A percentile compares a stretch with the other conserved stretches of the same genome.
These are phyloP conservation scores for Botrytis galanthina DNA, from an alignment of 2,329 filamentous ascomycete genomes.

Conservation along the genomic window DNA sequence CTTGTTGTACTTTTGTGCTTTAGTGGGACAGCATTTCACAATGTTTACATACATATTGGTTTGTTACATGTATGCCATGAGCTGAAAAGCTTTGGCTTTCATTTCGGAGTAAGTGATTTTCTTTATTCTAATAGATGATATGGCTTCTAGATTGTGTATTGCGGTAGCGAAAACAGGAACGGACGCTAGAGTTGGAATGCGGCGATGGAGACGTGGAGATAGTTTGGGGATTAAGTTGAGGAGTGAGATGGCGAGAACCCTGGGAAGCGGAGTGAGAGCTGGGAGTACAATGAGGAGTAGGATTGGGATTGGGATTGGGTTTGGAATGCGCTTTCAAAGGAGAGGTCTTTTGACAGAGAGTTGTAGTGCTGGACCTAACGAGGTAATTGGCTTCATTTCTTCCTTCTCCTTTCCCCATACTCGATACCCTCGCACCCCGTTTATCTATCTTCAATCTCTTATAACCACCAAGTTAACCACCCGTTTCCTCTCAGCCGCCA, in stretches of 20 bases:
- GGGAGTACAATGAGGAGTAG: background rate
- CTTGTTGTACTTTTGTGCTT: background rate
- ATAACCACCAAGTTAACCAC: background rate
- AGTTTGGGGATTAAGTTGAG: background rate
- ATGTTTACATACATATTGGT: background rate
- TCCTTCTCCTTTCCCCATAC: conserved; percentile 9
- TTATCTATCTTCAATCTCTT: background rate
- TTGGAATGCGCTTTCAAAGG: conserved; percentile 9
- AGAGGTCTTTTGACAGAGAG: conserved; percentile 38
- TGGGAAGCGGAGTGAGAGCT: background rate
- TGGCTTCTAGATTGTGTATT: background rate
- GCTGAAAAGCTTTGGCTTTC: background rate
- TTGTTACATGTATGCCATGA: background rate
- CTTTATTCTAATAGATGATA: background rate
- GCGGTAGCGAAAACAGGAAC: background rate
- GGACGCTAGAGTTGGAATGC: background rate
- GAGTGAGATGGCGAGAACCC: background rate
- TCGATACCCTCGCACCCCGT: background rate
- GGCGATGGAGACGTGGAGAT: background rate
- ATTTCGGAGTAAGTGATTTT: background rate
- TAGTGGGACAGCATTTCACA: conserved; percentile 1
- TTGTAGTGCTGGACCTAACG: conserved; percentile 38
- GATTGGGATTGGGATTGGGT: background rate
- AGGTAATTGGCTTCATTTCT: conserved; percentile 34
- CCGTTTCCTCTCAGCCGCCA: conserved; percentile 53